Conservation (phyloP, 2,329 filamentous ascomycete species). For the Colletotrichum horii region DNA sequence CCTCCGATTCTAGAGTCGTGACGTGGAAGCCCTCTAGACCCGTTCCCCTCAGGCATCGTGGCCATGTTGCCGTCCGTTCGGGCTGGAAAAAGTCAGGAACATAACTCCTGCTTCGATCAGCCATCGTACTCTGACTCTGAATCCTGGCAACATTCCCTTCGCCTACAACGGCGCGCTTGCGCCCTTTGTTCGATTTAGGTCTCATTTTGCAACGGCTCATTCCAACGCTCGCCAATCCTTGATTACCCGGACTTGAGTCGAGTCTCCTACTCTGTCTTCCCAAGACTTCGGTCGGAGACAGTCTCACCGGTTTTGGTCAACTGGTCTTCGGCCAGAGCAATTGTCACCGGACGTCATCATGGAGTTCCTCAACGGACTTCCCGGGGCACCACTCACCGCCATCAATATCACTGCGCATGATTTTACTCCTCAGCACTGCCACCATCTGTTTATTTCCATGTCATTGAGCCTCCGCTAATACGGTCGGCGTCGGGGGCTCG, state of each 20-base stretch:
- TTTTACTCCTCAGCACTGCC: background rate
- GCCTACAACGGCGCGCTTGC: background rate
- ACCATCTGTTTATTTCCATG: background rate
- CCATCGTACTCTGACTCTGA: background rate
- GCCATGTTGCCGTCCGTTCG: background rate
- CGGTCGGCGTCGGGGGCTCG: background rate
- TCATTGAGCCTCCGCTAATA: background rate
- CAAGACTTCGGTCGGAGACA: background rate
- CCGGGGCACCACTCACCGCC: background rate
- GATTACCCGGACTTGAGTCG: background rate
- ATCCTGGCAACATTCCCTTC: background rate
- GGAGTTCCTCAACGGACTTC: background rate
- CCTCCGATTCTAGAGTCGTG: background rate
- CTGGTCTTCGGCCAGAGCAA: background rate
- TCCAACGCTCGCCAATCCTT: background rate
- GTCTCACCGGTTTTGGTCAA: background rate
- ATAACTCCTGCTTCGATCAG: background rate
- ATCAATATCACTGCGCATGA: background rate
- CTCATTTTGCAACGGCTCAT: background rate
- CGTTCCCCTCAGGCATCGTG: background rate
- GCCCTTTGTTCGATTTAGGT: background rate
- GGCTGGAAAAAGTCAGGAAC: background rate
- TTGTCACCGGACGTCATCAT: background rate
- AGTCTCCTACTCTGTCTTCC: background rate
- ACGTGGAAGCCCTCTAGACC: background rate